Conservation (phyloP, 805 yeast genomes). For the Metschnikowia reukaufii region DNA sequence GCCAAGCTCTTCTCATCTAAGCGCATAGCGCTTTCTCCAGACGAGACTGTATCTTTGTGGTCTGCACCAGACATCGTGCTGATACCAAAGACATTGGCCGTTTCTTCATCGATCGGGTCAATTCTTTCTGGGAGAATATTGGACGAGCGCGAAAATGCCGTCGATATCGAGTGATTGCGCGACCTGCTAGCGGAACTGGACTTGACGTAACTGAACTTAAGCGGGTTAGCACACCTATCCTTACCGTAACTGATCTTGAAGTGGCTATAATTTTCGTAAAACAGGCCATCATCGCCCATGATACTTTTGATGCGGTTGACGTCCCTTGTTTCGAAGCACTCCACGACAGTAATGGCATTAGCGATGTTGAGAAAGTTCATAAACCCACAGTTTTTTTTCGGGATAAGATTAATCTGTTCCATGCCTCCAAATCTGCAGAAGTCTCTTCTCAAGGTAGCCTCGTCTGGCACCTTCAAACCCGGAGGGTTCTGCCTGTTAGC, state of each 20-base stretch:
- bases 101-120: conserved; percentile 30
- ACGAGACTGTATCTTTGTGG: no score
- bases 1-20: not conserved
- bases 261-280: conserved; percentile 47
- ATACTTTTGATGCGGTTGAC: conserved; percentile 36
- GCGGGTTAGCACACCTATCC: conserved; percentile 79
- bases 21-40: not conserved
- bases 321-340: conserved; percentile 45
- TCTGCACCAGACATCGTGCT: conserved; percentile 25
- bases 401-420: conserved; percentile 74
- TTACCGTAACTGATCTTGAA: conserved; percentile 70
- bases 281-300: conserved; percentile 34
- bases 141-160: not conserved
- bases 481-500: conserved; percentile 20
- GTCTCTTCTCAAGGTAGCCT: conserved; percentile 54
- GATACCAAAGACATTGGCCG: conserved; percentile 47
- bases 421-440: conserved; percentile 65
- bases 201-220: conserved; percentile 51
- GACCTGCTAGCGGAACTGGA: no score
- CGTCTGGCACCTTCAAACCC: conserved; percentile 33
- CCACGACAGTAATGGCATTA: conserved; percentile 64
- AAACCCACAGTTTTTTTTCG: conserved; percentile 71
- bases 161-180: no score
- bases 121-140: conserved; percentile 1
- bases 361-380: conserved; percentile 64